These are phyloP conservation scores for Leccinum variabile DNA, from an alignment of 1,284 basidiomycete genomes.

Conservation along the genomic window DNA sequence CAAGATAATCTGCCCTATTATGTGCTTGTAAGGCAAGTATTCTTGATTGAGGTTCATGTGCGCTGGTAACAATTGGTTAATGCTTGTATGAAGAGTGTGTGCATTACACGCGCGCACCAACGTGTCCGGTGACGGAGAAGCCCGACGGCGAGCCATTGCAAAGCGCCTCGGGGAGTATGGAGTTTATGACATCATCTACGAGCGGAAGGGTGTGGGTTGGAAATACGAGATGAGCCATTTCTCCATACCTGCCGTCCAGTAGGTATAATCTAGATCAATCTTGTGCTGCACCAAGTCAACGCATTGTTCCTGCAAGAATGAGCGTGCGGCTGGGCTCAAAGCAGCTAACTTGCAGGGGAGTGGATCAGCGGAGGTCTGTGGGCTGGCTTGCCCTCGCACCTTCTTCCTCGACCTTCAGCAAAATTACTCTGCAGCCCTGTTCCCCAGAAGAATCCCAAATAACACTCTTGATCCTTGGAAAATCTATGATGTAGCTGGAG, in stretches of 20 bases:
- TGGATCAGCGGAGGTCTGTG: conserved; percentile 18
- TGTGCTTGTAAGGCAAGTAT: conserved; percentile 87
- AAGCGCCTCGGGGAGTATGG: conserved; percentile 75
- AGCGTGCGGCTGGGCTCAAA: conserved; percentile 52
- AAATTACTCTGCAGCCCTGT: conserved; percentile 53
- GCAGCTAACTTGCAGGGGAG: conserved; percentile 60
- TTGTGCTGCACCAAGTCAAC: conserved; percentile 58
- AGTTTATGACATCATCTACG: conserved; percentile 81
- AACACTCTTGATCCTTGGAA: conserved; percentile 67
- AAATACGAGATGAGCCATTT: conserved; percentile 1
- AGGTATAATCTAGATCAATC: conserved; percentile 74
- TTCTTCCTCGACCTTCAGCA: conserved; percentile 59
- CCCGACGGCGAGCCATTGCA: conserved; percentile 81
- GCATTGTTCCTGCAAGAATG: conserved; percentile 55
- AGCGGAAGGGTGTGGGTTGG: conserved; percentile 5
- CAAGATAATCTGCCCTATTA: conserved; percentile 90
- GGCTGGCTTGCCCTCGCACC: conserved; percentile 43
- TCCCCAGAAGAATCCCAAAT: conserved; percentile 49
- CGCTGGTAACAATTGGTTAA: conserved; percentile 38
- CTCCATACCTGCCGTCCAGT: conserved; percentile 79
- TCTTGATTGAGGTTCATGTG: conserved; percentile 91
- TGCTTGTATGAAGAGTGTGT: background rate
- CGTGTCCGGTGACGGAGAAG: conserved; percentile 89
- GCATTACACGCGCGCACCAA: conserved; percentile 54
- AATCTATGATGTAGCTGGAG: conserved; percentile 55